Conservation (phyloP, 2,329 filamentous ascomycete species). For the Penicillium sp. region DNA sequence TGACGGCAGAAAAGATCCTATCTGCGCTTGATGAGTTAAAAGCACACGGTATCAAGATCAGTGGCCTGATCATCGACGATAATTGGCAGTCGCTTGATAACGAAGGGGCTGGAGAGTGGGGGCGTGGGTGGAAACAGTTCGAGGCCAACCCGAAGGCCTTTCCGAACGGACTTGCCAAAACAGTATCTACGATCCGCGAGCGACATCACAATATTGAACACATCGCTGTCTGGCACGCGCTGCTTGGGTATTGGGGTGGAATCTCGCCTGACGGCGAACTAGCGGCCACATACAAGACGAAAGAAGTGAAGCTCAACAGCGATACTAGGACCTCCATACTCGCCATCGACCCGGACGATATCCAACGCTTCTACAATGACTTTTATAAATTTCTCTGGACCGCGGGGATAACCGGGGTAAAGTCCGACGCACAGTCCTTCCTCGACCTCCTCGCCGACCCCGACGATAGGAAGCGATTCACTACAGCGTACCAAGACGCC, state of each 20-base stretch:
- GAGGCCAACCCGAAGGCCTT: slow-evolving; percentile 83
- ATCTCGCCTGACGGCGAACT: slow-evolving; percentile 76
- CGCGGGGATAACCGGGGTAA: slow-evolving; percentile 82
- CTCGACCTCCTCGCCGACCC: slow-evolving; percentile 76
- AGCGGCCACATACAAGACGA: slow-evolving; percentile 77
- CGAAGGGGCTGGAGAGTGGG: slow-evolving; percentile 57
- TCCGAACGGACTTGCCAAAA: slow-evolving; percentile 75
- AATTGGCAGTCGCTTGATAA: slow-evolving; percentile 85
- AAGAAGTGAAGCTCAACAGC: slow-evolving; percentile 59
- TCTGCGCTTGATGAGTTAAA: slow-evolving; percentile 74
- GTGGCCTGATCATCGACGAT: slow-evolving; percentile 92
- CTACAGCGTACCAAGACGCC: slow-evolving; percentile 78
- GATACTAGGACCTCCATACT: slow-evolving; percentile 65
- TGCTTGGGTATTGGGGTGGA: slow-evolving; percentile 89
- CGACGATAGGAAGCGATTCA: slow-evolving; percentile 71
- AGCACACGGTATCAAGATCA: slow-evolving; percentile 74
- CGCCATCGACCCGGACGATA: slow-evolving; percentile 75
- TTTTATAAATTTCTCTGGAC: slow-evolving; percentile 83
- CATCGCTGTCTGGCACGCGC: slow-evolving; percentile 92
- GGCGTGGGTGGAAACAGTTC: slow-evolving; percentile 74
- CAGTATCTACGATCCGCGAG: slow-evolving; percentile 70
- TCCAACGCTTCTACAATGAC: slow-evolving; percentile 80
- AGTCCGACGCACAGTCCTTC: slow-evolving; percentile 92
- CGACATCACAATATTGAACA: slow-evolving; percentile 76
- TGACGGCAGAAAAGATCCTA: slow-evolving; percentile 81